Evolutionary conservation across 2,329 filamentous ascomycete genomes (phyloP), one percentile per base, ranked within the genome.

Genomic region (Paracoccidioides brasiliensis): DNA sequence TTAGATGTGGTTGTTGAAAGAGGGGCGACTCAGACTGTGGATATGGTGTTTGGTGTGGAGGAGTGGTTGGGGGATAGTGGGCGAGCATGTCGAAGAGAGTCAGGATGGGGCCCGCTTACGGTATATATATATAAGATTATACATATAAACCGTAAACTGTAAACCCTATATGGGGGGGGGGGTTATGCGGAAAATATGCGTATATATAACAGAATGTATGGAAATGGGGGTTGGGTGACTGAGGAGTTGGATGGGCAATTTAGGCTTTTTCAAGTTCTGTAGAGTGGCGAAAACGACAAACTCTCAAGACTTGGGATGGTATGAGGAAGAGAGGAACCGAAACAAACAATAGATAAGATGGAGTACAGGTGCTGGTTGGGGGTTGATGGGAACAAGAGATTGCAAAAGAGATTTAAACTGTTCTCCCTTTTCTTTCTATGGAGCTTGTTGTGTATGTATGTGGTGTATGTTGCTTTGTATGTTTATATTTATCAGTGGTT

Each of bases 41-140:
- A 30, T 51, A 14, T 46, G 35, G 33, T 40, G 37, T 10, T 2
- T 32, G 37, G 12, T 52, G 49, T 30, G 49, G 49, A 41, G 37
- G 49, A 42, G 49, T 41, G 12, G 49, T 5, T 12, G 51, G 22
- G 22, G 49, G 40, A 53, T 53, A 45, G 41, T 53, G 52, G 52
- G 52, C 40, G 41, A 53, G 52, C 52, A 53, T 53, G 41, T 35
- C 33, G 52, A 43, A 37, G 41, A 28, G 10, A 40, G 46, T 28
- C 30, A 44, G 14, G 22, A 45, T 30, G 40, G 37, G 22, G 49
- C 49, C 49, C 49, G 49, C 49, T 52, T 49, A 30, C 37, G 9
- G 22, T 52, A 52, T 52, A 52, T 51, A 32, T 9, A 38, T 15
- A 48, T 12, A 14, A 22, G 30, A 44, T 32, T 12, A 45, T 45